A percentile compares a stretch with the other conserved stretches of the same genome.
These are phyloP conservation scores for Solanum virginianum DNA, from an alignment of 257 asterid species.

Conservation along the genomic window DNA sequence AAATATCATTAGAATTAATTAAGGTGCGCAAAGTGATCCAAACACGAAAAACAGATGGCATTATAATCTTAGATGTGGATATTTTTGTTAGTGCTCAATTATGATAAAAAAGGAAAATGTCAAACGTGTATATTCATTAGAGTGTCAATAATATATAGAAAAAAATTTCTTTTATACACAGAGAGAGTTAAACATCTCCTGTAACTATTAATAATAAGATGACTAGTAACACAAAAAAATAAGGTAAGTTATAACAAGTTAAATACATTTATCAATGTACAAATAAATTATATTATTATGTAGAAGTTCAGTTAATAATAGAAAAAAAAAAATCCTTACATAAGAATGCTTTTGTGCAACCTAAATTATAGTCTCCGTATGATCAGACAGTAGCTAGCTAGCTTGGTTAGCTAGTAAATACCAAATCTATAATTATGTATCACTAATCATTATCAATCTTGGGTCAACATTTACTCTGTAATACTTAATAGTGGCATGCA, in stretches of 20 bases:
- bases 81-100: background rate
- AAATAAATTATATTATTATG: background rate
- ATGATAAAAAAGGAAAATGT: background rate
- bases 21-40: background rate
- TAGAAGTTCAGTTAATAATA: background rate
- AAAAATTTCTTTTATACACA: background rate
- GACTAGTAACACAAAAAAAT: background rate
- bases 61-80: background rate
- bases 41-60: background rate
- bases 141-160: background rate
- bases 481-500: conserved; percentile 30
- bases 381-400: background rate
- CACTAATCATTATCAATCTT: conserved; percentile 38
- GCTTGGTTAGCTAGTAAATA: background rate
- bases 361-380: background rate
- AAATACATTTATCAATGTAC: background rate
- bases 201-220: background rate
- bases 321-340: background rate
- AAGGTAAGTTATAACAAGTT: background rate
- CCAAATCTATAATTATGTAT: conserved; percentile 4
- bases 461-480: conserved; percentile 40
- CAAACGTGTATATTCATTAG: background rate
- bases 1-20: background rate
- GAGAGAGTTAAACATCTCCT: background rate
- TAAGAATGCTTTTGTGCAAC: background rate